These are phyloP conservation scores for Diplosphaera chodatii DNA, from an alignment of 139 green algal genomes.

Conservation along the genomic window DNA sequence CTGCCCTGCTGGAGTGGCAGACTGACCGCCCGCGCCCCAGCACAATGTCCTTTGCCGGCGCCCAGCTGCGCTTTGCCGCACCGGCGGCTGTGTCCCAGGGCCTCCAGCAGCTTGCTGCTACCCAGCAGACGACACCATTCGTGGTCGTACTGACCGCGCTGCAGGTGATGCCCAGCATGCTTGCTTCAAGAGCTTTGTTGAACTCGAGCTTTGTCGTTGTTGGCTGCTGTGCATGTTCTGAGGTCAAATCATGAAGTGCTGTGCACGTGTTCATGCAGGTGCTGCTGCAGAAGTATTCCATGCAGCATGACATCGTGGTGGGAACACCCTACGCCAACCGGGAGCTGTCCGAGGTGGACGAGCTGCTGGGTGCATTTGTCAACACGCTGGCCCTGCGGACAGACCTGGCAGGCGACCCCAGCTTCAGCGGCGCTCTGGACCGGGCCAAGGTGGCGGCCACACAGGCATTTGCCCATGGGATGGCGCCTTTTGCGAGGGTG, in stretches of 20 bases:
- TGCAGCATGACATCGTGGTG: neutral
- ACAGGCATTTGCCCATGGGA: neutral
- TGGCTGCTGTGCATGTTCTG: no score
- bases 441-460: neutral
- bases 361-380: conserved; percentile 12
- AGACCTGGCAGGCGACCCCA: conserved; percentile 1
- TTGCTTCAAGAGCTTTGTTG: no score
- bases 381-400: conserved; percentile 1
- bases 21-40: neutral
- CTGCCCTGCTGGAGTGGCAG: neutral
- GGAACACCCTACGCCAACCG: conserved; percentile 2
- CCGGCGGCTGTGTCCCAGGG: neutral
- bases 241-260: no score
- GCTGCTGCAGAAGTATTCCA: neutral
- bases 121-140: neutral
- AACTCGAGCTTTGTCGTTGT: no score
- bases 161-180: no score
- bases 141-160: neutral
- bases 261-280: neutral
- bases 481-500: conserved; percentile 2
- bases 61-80: neutral
- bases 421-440: neutral
- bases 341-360: neutral
- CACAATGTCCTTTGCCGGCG: neutral
- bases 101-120: neutral